These are phyloP conservation scores for Chlorella sp. DNA, from an alignment of 139 green algal species.

Conservation along the genomic window DNA sequence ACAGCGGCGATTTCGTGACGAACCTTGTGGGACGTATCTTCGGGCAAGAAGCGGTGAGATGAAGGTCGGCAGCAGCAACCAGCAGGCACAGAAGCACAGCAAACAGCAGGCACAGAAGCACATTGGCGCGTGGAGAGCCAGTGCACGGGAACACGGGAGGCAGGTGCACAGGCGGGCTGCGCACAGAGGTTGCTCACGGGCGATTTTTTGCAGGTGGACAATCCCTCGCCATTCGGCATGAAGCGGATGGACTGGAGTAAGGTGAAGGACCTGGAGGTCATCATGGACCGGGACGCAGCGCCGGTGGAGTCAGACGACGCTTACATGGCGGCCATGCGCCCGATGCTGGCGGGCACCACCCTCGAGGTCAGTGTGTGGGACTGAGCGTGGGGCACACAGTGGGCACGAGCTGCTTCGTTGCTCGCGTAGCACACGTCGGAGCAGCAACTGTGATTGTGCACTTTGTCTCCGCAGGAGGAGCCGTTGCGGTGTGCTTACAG, in stretches of 20 bases:
- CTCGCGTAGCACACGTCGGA: no score
- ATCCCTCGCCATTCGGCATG: conserved; percentile 17
- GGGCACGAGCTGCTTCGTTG: no score
- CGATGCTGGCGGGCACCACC: conserved; percentile 25
- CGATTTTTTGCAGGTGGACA: conserved; percentile 3
- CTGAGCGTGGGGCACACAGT: no score
- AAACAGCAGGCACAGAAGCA: conserved; percentile 4
- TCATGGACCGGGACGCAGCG: conserved; percentile 18
- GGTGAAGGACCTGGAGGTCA: conserved; percentile 29
- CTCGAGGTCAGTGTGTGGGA: no score
- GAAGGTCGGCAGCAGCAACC: neutral
- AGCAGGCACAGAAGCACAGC: no score
- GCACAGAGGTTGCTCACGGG: neutral
- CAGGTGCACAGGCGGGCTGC: neutral
- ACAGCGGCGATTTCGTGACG: conserved; percentile 16
- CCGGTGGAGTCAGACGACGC: conserved; percentile 15
- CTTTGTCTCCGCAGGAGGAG: no score
- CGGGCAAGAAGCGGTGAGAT: conserved; percentile 15
- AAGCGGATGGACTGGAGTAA: conserved; percentile 32
- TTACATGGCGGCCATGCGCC: conserved; percentile 25
- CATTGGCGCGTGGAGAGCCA: neutral
- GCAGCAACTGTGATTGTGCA: no score
- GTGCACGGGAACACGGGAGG: neutral
- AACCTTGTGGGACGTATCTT: conserved; percentile 26
- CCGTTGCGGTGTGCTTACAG: conserved; percentile 22